These are phyloP conservation scores for Alnus glutinosa DNA, from an alignment of 306 rosid species.

Conservation along the genomic window DNA sequence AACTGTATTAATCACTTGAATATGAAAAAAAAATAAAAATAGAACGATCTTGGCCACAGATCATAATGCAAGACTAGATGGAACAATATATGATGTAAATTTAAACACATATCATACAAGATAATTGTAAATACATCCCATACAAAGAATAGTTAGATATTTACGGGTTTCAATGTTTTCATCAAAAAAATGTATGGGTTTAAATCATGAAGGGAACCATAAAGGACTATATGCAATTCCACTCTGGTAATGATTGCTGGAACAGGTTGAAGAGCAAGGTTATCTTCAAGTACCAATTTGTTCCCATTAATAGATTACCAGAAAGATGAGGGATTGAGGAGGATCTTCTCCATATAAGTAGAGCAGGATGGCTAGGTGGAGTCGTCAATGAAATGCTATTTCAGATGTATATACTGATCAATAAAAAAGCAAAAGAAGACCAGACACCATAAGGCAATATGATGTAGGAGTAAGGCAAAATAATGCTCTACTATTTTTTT, in stretches of 20 bases:
- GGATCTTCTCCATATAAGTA: too few species aligned
- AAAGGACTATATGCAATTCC: neutral
- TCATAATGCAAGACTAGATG: neutral
- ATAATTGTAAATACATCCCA: neutral
- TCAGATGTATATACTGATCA: constrained; percentile 2
- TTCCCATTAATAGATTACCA: neutral
- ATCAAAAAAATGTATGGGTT: neutral
- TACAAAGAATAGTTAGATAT: too few species aligned
- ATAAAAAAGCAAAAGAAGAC: constrained; percentile 4
- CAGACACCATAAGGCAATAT: neutral
- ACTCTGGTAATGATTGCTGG: neutral
- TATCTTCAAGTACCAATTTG: neutral
- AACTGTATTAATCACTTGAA: constrained; percentile 9
- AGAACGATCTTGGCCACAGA: neutral
- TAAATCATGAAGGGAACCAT: neutral
- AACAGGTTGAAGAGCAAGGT: neutral
- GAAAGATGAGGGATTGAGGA: neutral
- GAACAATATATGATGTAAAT: neutral
- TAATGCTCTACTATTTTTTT: neutral
- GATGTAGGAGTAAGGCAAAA: neutral
- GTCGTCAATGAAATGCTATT: neutral
- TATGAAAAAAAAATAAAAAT: neutral
- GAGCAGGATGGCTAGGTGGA: constrained; percentile 7
- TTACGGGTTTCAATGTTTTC: neutral
- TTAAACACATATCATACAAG: neutral